Evolutionary conservation across 768 basidiomycete species (phyloP).

Genomic region (Lactarius quietus): DNA sequence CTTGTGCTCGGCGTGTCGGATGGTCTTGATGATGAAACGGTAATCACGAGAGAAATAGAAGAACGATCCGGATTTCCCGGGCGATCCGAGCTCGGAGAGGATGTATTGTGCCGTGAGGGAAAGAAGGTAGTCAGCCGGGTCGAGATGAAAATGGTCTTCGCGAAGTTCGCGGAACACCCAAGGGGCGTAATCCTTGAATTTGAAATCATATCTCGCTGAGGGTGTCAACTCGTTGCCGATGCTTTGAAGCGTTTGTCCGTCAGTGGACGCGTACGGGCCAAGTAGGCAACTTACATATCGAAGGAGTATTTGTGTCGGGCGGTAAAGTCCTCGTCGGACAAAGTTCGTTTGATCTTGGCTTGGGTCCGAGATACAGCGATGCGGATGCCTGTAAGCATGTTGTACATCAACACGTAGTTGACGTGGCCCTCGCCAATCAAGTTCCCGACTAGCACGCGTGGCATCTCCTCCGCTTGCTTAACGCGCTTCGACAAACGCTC

Average conservation of each 20-base stretch:
- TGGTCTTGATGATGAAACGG: constrained; percentile 99
- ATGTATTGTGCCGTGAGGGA: constrained; percentile 98
- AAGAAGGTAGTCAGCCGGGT: constrained; percentile 96
- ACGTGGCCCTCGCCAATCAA: constrained; percentile 97
- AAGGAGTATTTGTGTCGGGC: constrained; percentile 95
- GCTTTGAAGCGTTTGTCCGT: constrained; percentile 38
- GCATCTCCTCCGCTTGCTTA: constrained; percentile 49
- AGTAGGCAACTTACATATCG: constrained; percentile 71
- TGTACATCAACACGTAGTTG: constrained; percentile 99
- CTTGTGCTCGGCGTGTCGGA: constrained; percentile 90
- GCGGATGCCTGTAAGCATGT: constrained; percentile 98
- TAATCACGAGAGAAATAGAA: constrained; percentile 99
- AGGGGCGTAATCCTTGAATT: constrained; percentile 99
- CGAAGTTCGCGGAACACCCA: constrained; percentile 96
- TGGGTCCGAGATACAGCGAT: constrained; percentile 95
- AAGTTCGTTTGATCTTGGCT: constrained; percentile 84
- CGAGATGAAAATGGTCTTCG: constrained; percentile 91
- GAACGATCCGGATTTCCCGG: constrained; percentile 97
- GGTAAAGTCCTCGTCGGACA: constrained; percentile 83
- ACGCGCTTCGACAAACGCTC: constrained; percentile 73
- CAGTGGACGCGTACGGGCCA: neutral
- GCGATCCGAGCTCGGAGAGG: constrained; percentile 94
- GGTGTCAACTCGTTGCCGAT: constrained; percentile 98
- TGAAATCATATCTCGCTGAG: constrained; percentile 98
- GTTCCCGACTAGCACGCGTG: constrained; percentile 69